Conservation (phyloP, 2,329 filamentous ascomycete species). For the Lanzia echinophila region DNA sequence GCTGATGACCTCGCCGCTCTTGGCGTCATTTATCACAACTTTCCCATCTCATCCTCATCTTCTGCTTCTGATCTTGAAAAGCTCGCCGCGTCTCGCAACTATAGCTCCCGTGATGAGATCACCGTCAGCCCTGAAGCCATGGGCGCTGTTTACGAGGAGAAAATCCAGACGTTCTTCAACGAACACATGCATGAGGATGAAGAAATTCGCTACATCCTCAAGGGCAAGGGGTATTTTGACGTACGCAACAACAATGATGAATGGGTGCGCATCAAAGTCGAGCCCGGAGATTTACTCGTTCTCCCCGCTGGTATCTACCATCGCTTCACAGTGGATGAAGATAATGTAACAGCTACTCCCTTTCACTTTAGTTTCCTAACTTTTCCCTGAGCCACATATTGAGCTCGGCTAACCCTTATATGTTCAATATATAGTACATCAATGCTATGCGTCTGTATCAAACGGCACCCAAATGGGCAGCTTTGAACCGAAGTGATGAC, state of each 20-base stretch:
- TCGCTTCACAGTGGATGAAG: neutral
- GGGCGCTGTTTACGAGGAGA: neutral
- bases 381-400: neutral
- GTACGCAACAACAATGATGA: neutral
- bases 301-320: neutral
- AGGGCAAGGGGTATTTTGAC: neutral
- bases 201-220: neutral
- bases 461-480: neutral
- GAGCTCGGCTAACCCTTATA: neutral
- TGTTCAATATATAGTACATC: neutral
- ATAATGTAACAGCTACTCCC: neutral
- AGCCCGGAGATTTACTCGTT: neutral
- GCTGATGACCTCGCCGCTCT: neutral
- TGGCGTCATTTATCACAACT: neutral
- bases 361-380: neutral
- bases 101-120: neutral
- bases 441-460: neutral
- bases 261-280: neutral
- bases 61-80: neutral
- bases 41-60: neutral
- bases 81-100: neutral
- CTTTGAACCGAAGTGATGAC: neutral
- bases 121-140: neutral
- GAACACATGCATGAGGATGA: neutral
- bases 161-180: neutral